Evolutionary conservation across 2,329 filamentous ascomycete species (phyloP).

Genomic region (Trichoderma arundinaceum): DNA sequence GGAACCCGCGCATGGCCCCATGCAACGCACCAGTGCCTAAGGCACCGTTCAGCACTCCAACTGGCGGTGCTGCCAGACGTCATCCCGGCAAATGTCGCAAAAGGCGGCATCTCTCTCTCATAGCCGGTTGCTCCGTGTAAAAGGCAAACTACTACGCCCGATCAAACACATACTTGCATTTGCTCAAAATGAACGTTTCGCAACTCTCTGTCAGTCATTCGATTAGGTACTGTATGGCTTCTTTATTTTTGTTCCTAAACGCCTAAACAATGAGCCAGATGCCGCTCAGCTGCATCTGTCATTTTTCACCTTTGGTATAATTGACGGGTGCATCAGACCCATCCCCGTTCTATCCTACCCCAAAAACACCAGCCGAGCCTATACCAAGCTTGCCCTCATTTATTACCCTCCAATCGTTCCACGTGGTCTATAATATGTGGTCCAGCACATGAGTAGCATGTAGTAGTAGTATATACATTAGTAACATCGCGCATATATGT

Average conservation of each 20-base stretch:
- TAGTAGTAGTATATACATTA: slow-evolving; percentile 30
- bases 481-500: slow-evolving; percentile 21
- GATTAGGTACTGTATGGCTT: background rate
- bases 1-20: background rate
- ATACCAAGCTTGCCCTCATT: slow-evolving; percentile 25
- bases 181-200: background rate
- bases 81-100: too few species aligned
- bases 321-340: slow-evolving; percentile 12
- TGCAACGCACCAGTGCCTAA: slow-evolving; percentile 17
- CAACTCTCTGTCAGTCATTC: background rate
- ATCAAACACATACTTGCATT: background rate
- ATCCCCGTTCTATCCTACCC: slow-evolving; percentile 2
- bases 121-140: background rate
- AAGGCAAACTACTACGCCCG: background rate
- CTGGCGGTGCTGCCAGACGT: background rate
- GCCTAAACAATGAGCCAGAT: background rate
- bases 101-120: too few species aligned
- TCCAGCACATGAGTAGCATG: slow-evolving; percentile 29
- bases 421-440: slow-evolving; percentile 29
- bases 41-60: background rate
- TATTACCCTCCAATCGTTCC: slow-evolving; percentile 20
- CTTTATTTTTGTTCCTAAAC: background rate
- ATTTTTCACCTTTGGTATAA: slow-evolving; percentile 26
- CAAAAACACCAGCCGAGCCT: background rate
- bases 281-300: slow-evolving; percentile 25